Evolutionary conservation across 2,329 filamentous ascomycete genomes (phyloP), one percentile per base, ranked within the genome.

Genomic region (Trichoderma pleuroti): DNA sequence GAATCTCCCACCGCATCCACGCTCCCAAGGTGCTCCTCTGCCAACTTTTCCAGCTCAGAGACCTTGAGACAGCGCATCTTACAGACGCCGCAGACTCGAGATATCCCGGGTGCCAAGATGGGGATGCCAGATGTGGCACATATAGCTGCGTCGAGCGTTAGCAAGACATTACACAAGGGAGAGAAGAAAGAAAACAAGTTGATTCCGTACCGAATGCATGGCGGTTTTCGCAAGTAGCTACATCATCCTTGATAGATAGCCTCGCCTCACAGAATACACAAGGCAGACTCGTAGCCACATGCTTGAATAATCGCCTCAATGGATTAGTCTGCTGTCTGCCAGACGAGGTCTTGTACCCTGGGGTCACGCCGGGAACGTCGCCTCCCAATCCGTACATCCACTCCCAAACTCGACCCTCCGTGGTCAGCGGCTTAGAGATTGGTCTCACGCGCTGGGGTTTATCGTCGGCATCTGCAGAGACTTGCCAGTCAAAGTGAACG

Each of bases 331-430:
- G 71, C 26, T 72, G 72, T 5, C 71, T 64, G 30, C 71, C 0
- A 32, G 65, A 71, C 5, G 57, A 30, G 2, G 66, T 73, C 39
- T 63, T 72, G 54, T 76, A 74, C 28, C 75, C 71, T 8, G 79
- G 78, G 26, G 79, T 78, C 32, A 83, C 79, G 5, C 84, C 85
- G 0, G 82, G 80, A 3, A 87, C 83, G 2, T 82, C 79, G 0
- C 81, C 79, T 0, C 85, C 85, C n/a, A 79, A 79, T 21, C 86
- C 86, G 74, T 89, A 89, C 84, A 89, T 86, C 83, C 85, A 87
- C 72, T 88, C 85, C 83, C 87, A 89, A 57, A 86, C 80, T 46
- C 80, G 79, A 0, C 83, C 87, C 76, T 90, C 87, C 2, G 86
- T 87, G n/a, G 85, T 86, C 24, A 86, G 77, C 2, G 73, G 75